Evolutionary conservation across 768 basidiomycete species (phyloP), one percentile per base, ranked within the genome.

Genomic region (Melanogaster broomeanus): DNA sequence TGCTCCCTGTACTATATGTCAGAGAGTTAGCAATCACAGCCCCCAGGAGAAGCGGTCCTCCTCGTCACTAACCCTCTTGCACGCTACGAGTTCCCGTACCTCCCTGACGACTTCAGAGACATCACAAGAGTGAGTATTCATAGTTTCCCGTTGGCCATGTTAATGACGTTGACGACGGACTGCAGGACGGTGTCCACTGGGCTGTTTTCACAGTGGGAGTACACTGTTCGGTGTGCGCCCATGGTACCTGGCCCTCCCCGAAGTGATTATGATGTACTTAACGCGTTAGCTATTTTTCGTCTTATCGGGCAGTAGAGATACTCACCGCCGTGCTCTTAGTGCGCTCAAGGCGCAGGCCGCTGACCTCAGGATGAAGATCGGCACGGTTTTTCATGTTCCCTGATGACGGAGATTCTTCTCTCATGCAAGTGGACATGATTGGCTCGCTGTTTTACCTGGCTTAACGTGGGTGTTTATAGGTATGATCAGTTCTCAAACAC

Each of bases 401-500:
- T 15, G 59, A 61, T 25, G 30, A 28, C 11, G 52, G 55, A 47
- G 38, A 58, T 25, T n/a, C 56, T n/a, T 44, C 48, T 13, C 15
- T 40, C 25, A 48, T 53, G 63, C 58, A 37, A 51, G 43, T 18
- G 25, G 15, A n/a, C 33, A 7, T 18, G 13, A n/a, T n/a, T n/a
- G n/a, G n/a, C 24, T 42, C 8, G 22, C 24, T 19, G 3, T 0
- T 9, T 37, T 27, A 21, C 25, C 10, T 21, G 6, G 25, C 18
- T 30, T 59, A 22, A 51, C 41, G n/a, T 9, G 10, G 2, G 49
- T 39, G 16, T 13, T 18, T 41, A 18, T 18, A 66, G 66, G 25
- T 67, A 68, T 44, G 64, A 68, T 18, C 59, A 63, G 13, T 68
- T 67, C 31, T 67, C 66, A 16, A 66, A 66, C 52, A 53, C 55